These are phyloP conservation scores for Ustilago trichophora DNA, from an alignment of 1,284 basidiomycete genomes.

Conservation along the genomic window DNA sequence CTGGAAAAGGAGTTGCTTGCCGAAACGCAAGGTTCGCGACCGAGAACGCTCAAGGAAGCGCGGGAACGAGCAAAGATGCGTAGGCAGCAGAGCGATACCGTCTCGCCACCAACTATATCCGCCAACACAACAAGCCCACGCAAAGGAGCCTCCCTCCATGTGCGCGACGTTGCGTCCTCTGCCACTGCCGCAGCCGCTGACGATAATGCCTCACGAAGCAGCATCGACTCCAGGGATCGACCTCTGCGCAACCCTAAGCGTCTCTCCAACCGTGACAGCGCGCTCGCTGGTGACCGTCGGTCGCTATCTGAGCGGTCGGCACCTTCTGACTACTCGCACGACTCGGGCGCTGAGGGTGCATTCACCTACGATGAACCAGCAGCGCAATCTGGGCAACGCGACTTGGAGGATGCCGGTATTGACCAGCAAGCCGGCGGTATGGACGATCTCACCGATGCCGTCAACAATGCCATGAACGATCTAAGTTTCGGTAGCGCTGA, in stretches of 20 bases:
- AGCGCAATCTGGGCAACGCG: background rate
- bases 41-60: slow-evolving; percentile 47
- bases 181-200: slow-evolving; percentile 9
- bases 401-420: background rate
- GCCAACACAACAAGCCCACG: slow-evolving; percentile 4
- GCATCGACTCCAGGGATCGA: slow-evolving; percentile 31
- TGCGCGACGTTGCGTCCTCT: slow-evolving; percentile 25
- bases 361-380: slow-evolving; percentile 13
- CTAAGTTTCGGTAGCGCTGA: slow-evolving; percentile 49
- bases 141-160: slow-evolving; percentile 19
- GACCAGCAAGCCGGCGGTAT: slow-evolving; percentile 23
- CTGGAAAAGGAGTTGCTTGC: slow-evolving; percentile 35
- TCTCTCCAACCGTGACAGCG: slow-evolving; percentile 18
- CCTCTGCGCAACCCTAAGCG: slow-evolving; percentile 39
- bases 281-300: background rate
- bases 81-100: slow-evolving; percentile 26
- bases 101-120: slow-evolving; percentile 2
- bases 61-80: slow-evolving; percentile 43
- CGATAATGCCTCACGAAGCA: slow-evolving; percentile 12
- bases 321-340: slow-evolving; percentile 48
- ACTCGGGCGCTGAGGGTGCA: slow-evolving; percentile 26
- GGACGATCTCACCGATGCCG: slow-evolving; percentile 52
- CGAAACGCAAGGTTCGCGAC: slow-evolving; percentile 32
- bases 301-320: slow-evolving; percentile 32
- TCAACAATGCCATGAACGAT: slow-evolving; percentile 54